Evolutionary conservation across 176 grass and related monocot species (phyloP).

Genomic region (Hsuehochloa calcarea): DNA sequence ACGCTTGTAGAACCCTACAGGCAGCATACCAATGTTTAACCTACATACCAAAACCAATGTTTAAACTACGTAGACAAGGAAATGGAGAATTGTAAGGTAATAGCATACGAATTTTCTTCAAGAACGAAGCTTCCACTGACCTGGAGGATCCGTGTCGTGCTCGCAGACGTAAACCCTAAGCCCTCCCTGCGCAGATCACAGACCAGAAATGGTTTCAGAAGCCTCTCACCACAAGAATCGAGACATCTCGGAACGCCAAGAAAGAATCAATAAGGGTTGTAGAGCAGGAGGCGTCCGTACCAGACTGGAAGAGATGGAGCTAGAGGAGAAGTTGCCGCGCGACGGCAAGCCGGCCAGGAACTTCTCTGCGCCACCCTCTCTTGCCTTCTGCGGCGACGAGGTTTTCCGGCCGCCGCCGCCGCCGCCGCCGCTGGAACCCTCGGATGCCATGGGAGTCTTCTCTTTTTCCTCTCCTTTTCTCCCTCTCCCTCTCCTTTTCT

Average conservation of each 20-base stretch:
- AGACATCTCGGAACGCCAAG: neutral
- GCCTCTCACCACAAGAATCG: neutral
- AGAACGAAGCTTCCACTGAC: slow-evolving; percentile 1
- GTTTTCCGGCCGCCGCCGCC: slow-evolving; percentile 23
- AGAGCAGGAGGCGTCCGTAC: slow-evolving; percentile 18
- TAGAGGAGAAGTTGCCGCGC: slow-evolving; percentile 49
- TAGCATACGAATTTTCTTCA: neutral
- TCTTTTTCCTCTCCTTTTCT: neutral
- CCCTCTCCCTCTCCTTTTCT: no score
- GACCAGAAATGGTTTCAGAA: neutral
- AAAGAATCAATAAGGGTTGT: neutral
- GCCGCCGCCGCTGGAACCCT: slow-evolving; percentile 30
- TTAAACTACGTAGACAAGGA: neutral
- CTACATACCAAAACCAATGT: neutral
- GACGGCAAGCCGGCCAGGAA: slow-evolving; percentile 41
- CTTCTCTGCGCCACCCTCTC: slow-evolving; percentile 27
- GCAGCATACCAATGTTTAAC: neutral
- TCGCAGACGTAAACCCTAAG: slow-evolving; percentile 54
- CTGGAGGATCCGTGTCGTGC: slow-evolving; percentile 44
- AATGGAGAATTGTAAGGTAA: neutral
- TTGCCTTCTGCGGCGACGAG: neutral
- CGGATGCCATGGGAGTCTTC: slow-evolving; percentile 26
- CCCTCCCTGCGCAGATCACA: slow-evolving; percentile 43
- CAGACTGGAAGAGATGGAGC: slow-evolving; percentile 39
- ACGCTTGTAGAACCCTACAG: neutral